phyloP scores from a whole-genome alignment of 1,139 yeast genomes.

The Candida tetrigidarum region DNA sequence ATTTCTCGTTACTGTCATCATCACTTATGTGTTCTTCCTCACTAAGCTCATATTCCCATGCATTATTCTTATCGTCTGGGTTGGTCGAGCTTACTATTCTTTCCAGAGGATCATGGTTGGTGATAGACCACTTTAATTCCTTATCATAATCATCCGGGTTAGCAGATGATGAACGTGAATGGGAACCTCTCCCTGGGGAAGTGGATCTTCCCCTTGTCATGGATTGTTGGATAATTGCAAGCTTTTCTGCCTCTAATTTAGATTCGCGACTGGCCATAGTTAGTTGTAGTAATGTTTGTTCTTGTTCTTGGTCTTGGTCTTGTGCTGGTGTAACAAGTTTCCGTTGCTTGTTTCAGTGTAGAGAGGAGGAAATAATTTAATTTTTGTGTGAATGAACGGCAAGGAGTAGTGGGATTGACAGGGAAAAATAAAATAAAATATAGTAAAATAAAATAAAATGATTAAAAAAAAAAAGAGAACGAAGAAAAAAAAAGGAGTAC shows the following conservation, averaged over 20 bases:
- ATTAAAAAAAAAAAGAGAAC: too few species aligned
- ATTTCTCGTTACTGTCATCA: constrained; percentile 58
- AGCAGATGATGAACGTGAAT: constrained; percentile 41
- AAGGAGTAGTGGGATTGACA: too few species aligned
- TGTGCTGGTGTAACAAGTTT: too few species aligned
- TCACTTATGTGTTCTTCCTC: constrained; percentile 74
- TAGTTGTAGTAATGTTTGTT: background rate
- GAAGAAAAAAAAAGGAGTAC: too few species aligned
- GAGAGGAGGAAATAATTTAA: too few species aligned
- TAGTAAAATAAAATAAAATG: too few species aligned
- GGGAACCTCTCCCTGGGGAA: constrained; percentile 37
- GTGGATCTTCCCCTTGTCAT: constrained; percentile 44
- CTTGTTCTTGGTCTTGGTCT: too few species aligned
- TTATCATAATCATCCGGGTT: constrained; percentile 41
- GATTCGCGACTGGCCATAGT: constrained; percentile 44
- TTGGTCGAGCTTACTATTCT: constrained; percentile 32
- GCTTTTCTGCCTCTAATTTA: constrained; percentile 48
- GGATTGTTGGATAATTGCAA: constrained; percentile 45
- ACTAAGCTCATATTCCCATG: constrained; percentile 49
- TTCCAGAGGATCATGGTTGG: constrained; percentile 63
- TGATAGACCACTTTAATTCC: constrained; percentile 52
- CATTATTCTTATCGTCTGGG: constrained; percentile 16
- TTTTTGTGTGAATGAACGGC: too few species aligned
- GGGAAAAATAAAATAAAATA: too few species aligned
- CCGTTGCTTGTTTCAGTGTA: too few species aligned